phyloP scores from a whole-genome alignment of 345 rosid genomes.

The Citrus glauca region DNA sequence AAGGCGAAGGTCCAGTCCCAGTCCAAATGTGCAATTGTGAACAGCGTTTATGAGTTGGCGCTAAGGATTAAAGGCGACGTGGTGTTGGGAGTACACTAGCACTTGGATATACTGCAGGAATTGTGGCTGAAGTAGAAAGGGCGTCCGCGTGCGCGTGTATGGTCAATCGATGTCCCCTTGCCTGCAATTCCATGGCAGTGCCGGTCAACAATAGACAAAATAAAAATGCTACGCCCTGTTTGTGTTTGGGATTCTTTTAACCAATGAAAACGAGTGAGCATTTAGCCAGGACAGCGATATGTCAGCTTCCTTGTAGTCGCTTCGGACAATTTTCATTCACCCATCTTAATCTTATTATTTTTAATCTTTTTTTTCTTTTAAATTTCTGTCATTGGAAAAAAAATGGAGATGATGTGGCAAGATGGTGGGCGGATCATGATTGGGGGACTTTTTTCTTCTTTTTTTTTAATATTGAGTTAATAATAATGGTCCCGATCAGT shows the following conservation, averaged over 20 bases:
- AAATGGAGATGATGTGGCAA: slow-evolving; percentile 2
- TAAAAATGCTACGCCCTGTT: background rate
- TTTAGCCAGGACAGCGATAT: slow-evolving; percentile 4
- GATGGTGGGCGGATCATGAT: slow-evolving; percentile 18
- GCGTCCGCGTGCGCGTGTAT: slow-evolving; percentile 43
- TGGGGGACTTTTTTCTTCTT: slow-evolving; percentile 4
- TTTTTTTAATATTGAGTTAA: background rate
- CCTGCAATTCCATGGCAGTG: slow-evolving; percentile 6
- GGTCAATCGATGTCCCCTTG: slow-evolving; percentile 23
- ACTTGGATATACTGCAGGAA: background rate
- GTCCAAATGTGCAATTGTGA: background rate
- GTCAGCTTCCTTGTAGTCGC: slow-evolving; percentile 27
- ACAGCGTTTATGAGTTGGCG: background rate
- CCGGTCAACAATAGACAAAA: slow-evolving; percentile 26
- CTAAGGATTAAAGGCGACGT: background rate
- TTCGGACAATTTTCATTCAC: background rate
- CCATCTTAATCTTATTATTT: too few species aligned
- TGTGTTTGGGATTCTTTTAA: background rate
- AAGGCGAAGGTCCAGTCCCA: background rate
- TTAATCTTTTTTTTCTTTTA: too few species aligned
- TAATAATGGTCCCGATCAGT: slow-evolving; percentile 15
- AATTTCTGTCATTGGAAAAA: too few species aligned
- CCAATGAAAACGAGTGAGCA: background rate
- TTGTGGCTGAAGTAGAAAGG: slow-evolving; percentile 4
- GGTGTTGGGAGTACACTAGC: background rate